These are phyloP conservation scores for Macrophomina phaseolina DNA, from an alignment of 2,329 filamentous ascomycete genomes.

Conservation along the genomic window DNA sequence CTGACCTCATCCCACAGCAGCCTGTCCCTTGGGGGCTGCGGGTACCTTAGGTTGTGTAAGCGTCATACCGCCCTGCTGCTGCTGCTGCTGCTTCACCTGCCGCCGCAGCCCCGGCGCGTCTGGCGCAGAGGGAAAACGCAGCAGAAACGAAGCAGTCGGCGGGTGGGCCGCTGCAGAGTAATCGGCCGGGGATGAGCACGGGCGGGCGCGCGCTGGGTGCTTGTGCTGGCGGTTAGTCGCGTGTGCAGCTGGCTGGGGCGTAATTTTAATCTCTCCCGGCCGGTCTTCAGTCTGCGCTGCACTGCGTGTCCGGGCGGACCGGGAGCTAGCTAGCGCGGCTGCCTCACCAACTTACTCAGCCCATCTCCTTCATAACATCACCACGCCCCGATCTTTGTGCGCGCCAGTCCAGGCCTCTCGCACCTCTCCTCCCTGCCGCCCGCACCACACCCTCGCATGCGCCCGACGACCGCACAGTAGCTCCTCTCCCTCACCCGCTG, in stretches of 20 bases:
- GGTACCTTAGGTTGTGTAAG: conserved; percentile 20
- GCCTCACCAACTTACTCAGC: conserved; percentile 27
- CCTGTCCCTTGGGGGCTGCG: background rate
- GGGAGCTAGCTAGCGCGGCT: conserved; percentile 23
- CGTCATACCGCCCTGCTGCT: conserved; percentile 1
- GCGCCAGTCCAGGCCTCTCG: conserved; percentile 6
- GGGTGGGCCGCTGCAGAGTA: conserved; percentile 11
- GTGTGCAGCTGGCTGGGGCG: conserved; percentile 22
- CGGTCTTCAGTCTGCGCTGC: background rate
- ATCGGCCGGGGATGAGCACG: conserved; percentile 19
- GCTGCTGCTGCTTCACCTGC: background rate
- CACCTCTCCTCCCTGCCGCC: conserved; percentile 6
- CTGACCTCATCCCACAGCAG: conserved; percentile 24
- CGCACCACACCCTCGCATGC: conserved; percentile 22
- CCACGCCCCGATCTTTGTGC: conserved; percentile 18
- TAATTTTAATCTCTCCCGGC: conserved; percentile 16
- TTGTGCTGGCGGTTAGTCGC: conserved; percentile 19
- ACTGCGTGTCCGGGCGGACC: conserved; percentile 14
- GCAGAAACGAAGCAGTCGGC: background rate
- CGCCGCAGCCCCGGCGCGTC: background rate
- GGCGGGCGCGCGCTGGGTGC: background rate
- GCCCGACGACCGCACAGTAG: conserved; percentile 26
- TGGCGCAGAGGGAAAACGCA: conserved; percentile 7
- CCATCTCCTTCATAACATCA: conserved; percentile 28
- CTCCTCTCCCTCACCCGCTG: background rate